Evolutionary conservation across 202 grass and related monocot genomes (phyloP).

Genomic region (Zizania palustris): DNA sequence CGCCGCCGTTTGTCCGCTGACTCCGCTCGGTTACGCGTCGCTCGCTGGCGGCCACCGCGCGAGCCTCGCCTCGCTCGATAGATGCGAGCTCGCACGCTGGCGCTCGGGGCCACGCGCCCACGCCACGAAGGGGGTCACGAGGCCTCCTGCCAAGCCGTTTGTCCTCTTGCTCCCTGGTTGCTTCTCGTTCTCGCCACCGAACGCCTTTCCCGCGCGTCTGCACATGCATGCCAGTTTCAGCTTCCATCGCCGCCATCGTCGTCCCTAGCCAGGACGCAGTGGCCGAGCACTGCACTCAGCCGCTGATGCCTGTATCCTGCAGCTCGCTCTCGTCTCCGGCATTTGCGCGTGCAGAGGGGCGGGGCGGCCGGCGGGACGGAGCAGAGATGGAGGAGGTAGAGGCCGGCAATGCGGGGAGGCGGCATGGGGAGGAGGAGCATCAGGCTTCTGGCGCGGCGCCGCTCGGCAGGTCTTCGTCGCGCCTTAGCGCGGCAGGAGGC

Average conservation of each 20-base stretch:
- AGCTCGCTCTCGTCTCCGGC: background rate
- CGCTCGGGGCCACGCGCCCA: slow-evolving; percentile 11
- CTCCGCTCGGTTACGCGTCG: background rate
- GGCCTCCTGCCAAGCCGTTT: slow-evolving; percentile 38
- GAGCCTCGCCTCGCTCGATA: background rate
- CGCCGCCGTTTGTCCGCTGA: background rate
- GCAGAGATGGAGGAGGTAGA: background rate
- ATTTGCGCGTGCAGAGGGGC: background rate
- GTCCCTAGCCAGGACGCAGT: background rate
- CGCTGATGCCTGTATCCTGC: background rate
- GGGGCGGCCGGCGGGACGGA: too few relatives aligned
- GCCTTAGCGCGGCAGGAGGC: slow-evolving; percentile 4
- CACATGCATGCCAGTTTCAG: slow-evolving; percentile 9
- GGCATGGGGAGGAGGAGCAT: background rate
- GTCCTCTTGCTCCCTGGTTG: slow-evolving; percentile 34
- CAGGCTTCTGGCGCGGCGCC: slow-evolving; percentile 16
- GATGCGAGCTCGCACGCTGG: background rate
- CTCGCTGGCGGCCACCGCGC: background rate
- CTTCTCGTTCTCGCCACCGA: slow-evolving; percentile 7
- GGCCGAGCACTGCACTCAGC: background rate
- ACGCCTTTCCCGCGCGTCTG: slow-evolving; percentile 31
- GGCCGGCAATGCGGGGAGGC: slow-evolving; percentile 2
- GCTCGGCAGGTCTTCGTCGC: slow-evolving; percentile 40
- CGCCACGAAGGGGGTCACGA: slow-evolving; percentile 44
- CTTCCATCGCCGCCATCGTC: background rate